Base-by-base conservation (phyloP, 352 stramenopile genomes). In the Phytophthora sansomeana region DNA sequence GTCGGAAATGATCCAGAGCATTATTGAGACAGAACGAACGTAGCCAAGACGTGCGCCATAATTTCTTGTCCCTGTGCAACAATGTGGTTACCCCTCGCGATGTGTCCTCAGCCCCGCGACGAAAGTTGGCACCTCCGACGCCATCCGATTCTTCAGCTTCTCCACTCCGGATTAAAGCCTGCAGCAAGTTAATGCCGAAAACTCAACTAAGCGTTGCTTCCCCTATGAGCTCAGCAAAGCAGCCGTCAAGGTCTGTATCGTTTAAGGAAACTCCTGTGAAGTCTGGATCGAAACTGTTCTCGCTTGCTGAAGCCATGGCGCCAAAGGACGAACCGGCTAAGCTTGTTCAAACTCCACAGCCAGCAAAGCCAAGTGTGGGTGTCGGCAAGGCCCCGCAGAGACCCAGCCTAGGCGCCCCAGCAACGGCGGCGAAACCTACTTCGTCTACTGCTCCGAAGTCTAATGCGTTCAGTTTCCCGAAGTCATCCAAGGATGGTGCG, bases 111-210 rank as follows among this genome's bases (percentile, higher is more conserved):
- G 74, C 63, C 0, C 78, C 77, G 6, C 76, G 78, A 24, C 73
- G 66, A 28, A 87, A 89, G 55, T 16, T 79, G 16, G 65, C 63
- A 24, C 55, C 65, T 35, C 39, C 57, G 21, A 53, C 61, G 26
- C 29, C 70, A 58, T 67, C 72, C 48, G 44, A 73, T 52, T 72
- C 80, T 60, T 58, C 74, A 21, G 41, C 61, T 6, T 74, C 73
- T 4, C 65, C 73, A 5, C 65, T 81, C 48, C 64, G 53, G 10
- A 63, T 77, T 58, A 89, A 83, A 67, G 79, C 78, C 2, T 79
- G 75, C 33, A 92, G 80, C 59, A 90, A 90, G 38, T 62, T 92
- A 16, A 92, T 92, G 84, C 83, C 84, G 26, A 79, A 73, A 14
- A 79, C 79, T 5, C 84, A 90, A 56, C 52, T 91, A 24, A 90